Conservation (phyloP, 768 basidiomycete genomes). For the Tulasnella calospora region DNA sequence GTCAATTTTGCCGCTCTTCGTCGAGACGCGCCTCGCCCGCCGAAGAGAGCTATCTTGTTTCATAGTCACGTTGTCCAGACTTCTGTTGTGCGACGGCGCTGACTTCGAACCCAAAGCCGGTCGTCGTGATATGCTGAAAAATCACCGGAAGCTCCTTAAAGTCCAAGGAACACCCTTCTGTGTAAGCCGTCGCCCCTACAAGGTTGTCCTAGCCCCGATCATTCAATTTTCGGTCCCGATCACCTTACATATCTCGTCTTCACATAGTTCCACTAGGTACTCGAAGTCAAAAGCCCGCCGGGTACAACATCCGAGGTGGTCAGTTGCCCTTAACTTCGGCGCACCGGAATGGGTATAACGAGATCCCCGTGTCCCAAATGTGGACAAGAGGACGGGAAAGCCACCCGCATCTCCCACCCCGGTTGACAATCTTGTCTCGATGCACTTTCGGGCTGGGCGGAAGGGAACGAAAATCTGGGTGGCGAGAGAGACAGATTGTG, state of each 20-base stretch:
- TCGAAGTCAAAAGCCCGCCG: background rate
- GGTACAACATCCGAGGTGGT: constrained; percentile 4
- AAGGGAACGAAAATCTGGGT: background rate
- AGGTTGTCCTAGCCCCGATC: background rate
- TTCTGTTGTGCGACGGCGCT: background rate
- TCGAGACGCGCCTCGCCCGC: background rate
- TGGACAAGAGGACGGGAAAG: background rate
- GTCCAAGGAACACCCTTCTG: background rate
- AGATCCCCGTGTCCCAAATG: background rate
- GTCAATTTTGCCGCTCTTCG: background rate
- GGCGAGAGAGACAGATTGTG: constrained; percentile 9
- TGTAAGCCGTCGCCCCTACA: background rate
- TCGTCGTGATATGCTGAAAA: constrained; percentile 2
- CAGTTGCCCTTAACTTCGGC: background rate
- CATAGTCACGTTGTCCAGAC: background rate
- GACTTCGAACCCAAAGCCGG: background rate
- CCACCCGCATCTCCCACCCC: background rate
- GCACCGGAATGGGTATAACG: background rate
- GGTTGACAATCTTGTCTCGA: background rate
- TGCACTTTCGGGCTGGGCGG: constrained; percentile 7
- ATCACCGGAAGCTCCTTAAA: constrained; percentile 1
- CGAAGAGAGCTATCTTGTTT: background rate
- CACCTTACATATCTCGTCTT: background rate
- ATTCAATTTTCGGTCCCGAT: background rate
- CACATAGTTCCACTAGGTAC: background rate